Percentiles rank a stretch among this genome's conserved stretches.
Conservation (phyloP, 805 yeast genomes). For the Sugiyamaella marilandica region DNA sequence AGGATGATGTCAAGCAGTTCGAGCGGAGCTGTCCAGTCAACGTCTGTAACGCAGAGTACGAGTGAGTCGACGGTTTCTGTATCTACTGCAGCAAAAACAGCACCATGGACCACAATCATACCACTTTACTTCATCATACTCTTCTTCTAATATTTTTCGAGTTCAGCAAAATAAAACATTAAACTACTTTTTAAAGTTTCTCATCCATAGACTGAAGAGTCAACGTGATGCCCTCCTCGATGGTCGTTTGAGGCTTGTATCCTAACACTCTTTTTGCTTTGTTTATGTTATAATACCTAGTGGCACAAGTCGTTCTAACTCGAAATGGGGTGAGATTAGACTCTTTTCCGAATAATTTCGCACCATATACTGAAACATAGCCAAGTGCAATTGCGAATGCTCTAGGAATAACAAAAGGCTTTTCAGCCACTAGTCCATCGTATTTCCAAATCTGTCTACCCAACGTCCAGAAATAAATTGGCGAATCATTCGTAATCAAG, state of each 20-base stretch:
- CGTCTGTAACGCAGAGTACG: not conserved
- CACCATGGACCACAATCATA: not conserved
- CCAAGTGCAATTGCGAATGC: constrained; percentile 80
- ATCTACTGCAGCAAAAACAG: not conserved
- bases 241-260: constrained; percentile 71
- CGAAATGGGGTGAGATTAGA: constrained; percentile 95
- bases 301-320: constrained; percentile 87
- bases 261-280: constrained; percentile 79
- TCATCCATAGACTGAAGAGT: constrained; percentile 91
- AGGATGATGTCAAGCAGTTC: no score
- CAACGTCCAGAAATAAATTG: constrained; percentile 93
- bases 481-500: constrained; percentile 89
- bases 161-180: not conserved
- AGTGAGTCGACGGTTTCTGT: not conserved
- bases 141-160: not conserved
- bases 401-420: constrained; percentile 62
- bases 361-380: constrained; percentile 68
- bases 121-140: not conserved
- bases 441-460: constrained; percentile 97
- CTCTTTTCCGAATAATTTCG: constrained; percentile 70
- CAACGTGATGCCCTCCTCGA: constrained; percentile 72
- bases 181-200: constrained; percentile 7
- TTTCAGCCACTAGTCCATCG: constrained; percentile 76
- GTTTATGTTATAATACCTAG: constrained; percentile 84
- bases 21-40: not conserved